These are phyloP conservation scores for Naganishia friedmannii DNA, from an alignment of 768 basidiomycete genomes.

Conservation along the genomic window DNA sequence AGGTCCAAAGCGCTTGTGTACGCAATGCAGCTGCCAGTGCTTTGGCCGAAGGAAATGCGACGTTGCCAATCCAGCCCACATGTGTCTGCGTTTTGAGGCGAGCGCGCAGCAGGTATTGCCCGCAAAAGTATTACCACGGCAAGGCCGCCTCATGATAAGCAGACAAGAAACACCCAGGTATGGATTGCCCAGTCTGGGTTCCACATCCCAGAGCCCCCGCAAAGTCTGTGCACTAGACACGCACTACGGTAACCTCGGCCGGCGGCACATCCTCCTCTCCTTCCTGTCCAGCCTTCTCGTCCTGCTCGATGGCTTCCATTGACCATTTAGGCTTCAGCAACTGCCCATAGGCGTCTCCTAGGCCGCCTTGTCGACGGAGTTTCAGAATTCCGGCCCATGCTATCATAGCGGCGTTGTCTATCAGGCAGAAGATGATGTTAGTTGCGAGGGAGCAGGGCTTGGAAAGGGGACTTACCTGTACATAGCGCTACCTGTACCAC, in stretches of 20 bases:
- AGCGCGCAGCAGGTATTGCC: too few relatives aligned
- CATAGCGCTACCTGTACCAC: slow-evolving; percentile 58
- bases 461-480: slow-evolving; percentile 48
- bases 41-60: too few relatives aligned
- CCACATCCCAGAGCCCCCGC: too few relatives aligned
- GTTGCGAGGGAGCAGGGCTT: too few relatives aligned
- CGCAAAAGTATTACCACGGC: too few relatives aligned
- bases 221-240: neutral
- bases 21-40: too few relatives aligned
- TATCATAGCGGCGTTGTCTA: slow-evolving; percentile 98
- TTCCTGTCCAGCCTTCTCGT: neutral
- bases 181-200: too few relatives aligned
- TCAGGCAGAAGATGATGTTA: neutral
- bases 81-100: too few relatives aligned
- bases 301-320: slow-evolving; percentile 56
- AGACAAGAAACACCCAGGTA: too few relatives aligned
- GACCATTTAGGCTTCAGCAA: slow-evolving; percentile 72
- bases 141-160: too few relatives aligned
- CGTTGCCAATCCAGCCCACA: too few relatives aligned
- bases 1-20: too few relatives aligned
- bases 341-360: slow-evolving; percentile 60
- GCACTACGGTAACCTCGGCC: neutral
- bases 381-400: slow-evolving; percentile 85
- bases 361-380: slow-evolving; percentile 64
- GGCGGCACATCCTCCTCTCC: slow-evolving; percentile 18